These are phyloP conservation scores for Yamadazyma ubonensis DNA, from an alignment of 805 yeast species.

Conservation along the genomic window DNA sequence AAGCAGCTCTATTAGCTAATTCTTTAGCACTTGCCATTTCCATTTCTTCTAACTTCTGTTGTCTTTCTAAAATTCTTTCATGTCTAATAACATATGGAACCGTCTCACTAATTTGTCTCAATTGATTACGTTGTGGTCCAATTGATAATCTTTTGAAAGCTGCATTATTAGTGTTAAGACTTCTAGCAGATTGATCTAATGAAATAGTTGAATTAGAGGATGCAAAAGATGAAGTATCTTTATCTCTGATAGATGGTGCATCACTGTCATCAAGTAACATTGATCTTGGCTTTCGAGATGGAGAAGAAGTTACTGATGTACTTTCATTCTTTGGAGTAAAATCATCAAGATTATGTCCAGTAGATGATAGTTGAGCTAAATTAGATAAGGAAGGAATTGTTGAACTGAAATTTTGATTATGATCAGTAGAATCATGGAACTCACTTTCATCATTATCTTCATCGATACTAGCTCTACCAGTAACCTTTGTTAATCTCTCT, in stretches of 20 bases:
- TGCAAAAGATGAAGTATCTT: conserved; percentile 27
- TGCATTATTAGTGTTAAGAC: conserved; percentile 24
- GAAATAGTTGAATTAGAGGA: conserved; percentile 34
- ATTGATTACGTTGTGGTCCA: conserved; percentile 56
- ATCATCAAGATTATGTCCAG: conserved; percentile 12
- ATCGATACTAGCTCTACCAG: conserved; percentile 34
- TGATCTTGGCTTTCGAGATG: conserved; percentile 25
- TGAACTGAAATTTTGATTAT: conserved; percentile 11
- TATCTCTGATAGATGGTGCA: conserved; percentile 20
- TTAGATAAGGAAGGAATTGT: conserved; percentile 58
- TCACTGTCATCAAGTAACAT: conserved; percentile 33
- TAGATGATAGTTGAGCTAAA: conserved; percentile 47
- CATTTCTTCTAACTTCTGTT: conserved; percentile 73
- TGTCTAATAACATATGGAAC: conserved; percentile 82
- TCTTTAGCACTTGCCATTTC: conserved; percentile 78
- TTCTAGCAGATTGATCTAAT: conserved; percentile 20
- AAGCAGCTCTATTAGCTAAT: conserved; percentile 69
- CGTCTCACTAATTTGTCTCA: conserved; percentile 77
- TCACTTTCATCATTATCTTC: conserved; percentile 27
- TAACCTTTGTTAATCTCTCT: conserved; percentile 63
- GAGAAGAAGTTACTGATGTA: conserved; percentile 22
- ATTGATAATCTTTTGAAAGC: conserved; percentile 44
- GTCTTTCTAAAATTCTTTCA: conserved; percentile 70
- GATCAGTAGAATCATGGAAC: conserved; percentile 27
- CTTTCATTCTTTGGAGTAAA: conserved; percentile 16